Percentiles rank a stretch among this genome's conserved stretches.
phyloP scores from a whole-genome alignment of 345 rosid genomes.

The Lumnitzera racemosa region DNA sequence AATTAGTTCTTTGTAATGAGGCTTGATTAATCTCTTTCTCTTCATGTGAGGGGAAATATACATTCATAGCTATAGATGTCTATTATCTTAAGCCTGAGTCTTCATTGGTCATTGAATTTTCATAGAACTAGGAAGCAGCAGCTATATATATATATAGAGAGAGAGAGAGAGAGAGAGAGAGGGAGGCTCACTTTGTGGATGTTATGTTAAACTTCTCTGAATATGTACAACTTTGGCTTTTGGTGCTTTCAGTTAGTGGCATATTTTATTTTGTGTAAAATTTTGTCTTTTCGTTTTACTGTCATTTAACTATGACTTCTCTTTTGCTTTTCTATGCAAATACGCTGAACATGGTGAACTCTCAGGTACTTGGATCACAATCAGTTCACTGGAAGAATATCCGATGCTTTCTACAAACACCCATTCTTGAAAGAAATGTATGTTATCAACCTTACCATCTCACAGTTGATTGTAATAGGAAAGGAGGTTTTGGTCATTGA shows the following conservation, averaged over 20 bases:
- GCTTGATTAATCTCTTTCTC: not conserved
- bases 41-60: not conserved
- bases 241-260: too few species aligned
- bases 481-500: not conserved
- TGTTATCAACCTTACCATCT: too few species aligned
- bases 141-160: too few species aligned
- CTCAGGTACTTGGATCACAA: constrained; percentile 79
- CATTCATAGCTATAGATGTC: not conserved
- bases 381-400: constrained; percentile 62
- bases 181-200: too few species aligned
- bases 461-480: constrained; percentile 11
- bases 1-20: not conserved
- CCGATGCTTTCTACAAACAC: constrained; percentile 59
- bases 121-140: too few species aligned
- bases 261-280: too few species aligned
- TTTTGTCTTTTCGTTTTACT: too few species aligned
- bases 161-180: too few species aligned
- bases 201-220: too few species aligned
- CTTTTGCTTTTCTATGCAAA: not conserved
- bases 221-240: too few species aligned
- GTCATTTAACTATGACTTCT: not conserved
- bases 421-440: constrained; percentile 69
- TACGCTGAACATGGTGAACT: not conserved
- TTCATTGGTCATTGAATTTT: not conserved
- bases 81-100: not conserved